Evolutionary conservation across 73 alveolate species (phyloP), one percentile per base, ranked within the genome.

Genomic region (Durusdinium trenchii): DNA sequence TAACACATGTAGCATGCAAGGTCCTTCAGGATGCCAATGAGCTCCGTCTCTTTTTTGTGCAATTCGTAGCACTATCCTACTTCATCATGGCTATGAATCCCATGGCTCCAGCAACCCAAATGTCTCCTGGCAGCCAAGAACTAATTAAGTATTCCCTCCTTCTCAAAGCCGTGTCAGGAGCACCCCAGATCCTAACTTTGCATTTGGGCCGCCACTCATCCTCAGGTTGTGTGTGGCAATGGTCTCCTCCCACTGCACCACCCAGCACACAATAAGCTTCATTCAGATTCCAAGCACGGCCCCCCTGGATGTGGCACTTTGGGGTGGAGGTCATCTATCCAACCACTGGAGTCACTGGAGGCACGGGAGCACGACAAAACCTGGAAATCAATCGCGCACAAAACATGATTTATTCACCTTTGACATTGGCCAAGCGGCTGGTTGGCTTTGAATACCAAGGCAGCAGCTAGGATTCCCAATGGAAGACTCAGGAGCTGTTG

Each of bases 401-500:
- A 67, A 67, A 67, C 0, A 67, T 67, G 48, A 35, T 79, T 30
- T 6, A 1, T 45, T 42, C 61, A 30, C 28, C 43, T 45, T 3
- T 12, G 0, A 0, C 60, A 46, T 26, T 3, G 0, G 36, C 90
- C 87, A 26, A 45, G 96, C 71, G 6, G 45, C 96, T 91, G 98
- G 45, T 91, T 91, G 12, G 61, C 64, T 50, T 91, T 91, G 98
- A 91, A 91, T 75, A 91, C 90, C 83, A 52, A 43, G n/a, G 90
- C 85, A 23, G 98, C 52, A 1, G 98, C 98, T 14, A 91, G 67
- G 23, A 91, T 43, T 54, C 98, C 98, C 73, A 91, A 54, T 1
- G 98, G 98, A 51, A 91, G 75, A 45, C 98, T 16, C 43, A 91
- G 98, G 36, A 91, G 76, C 76, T 91, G 98, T 78, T 91, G 98